These are phyloP conservation scores for Blastobotrys apis DNA, from an alignment of 1,139 yeast genomes.

Conservation along the genomic window DNA sequence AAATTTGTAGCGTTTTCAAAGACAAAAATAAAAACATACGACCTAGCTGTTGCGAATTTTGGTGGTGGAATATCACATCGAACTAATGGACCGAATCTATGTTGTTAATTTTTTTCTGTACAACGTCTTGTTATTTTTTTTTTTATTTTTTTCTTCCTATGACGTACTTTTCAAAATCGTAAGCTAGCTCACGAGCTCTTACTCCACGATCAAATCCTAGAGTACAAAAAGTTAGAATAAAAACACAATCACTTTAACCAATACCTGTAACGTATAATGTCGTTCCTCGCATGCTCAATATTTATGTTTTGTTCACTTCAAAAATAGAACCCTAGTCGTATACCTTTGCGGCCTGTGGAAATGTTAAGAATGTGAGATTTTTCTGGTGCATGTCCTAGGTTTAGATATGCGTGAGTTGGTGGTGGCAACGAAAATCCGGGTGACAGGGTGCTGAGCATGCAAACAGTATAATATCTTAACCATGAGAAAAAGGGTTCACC, in stretches of 20 bases:
- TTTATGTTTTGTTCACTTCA: too few species aligned
- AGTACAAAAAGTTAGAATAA: neutral
- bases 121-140: neutral
- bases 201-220: constrained; percentile 55
- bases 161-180: constrained; percentile 62
- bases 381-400: neutral
- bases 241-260: too few species aligned
- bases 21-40: constrained; percentile 28
- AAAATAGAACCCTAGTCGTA: too few species aligned
- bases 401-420: too few species aligned
- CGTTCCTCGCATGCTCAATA: constrained; percentile 30
- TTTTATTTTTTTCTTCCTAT: neutral
- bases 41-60: constrained; percentile 54
- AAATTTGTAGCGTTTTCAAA: neutral
- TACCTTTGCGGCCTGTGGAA: too few species aligned
- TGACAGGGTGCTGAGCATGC: too few species aligned
- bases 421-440: neutral
- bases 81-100: constrained; percentile 57
- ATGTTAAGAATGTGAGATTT: neutral
- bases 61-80: constrained; percentile 72
- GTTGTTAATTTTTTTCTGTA: neutral
- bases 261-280: constrained; percentile 54
- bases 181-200: constrained; percentile 63
- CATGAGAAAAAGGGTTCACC: too few species aligned
- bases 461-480: too few species aligned